Conservation (phyloP, 192 early-diverging fungal genomes). For the Kappamyces sp. region DNA sequence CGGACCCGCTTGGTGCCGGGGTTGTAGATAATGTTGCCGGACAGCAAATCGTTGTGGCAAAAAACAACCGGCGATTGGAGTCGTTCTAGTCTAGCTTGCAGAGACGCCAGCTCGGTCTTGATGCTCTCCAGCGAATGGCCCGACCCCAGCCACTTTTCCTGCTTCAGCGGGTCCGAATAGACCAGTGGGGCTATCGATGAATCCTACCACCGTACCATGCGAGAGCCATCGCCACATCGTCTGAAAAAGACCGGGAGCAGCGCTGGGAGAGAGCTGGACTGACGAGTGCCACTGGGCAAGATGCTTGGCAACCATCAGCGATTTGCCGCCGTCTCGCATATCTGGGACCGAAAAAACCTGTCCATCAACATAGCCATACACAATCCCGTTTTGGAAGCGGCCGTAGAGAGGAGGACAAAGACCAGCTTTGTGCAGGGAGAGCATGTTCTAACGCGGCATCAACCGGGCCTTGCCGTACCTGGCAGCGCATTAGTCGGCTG, state of each 20-base stretch:
- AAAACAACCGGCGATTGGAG: conserved; percentile 78
- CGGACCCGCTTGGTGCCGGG: conserved; percentile 20
- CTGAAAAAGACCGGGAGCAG: conserved; percentile 53
- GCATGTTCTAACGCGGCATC: conserved; percentile 62
- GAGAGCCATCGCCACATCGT: conserved; percentile 71
- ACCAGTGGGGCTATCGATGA: too few species aligned
- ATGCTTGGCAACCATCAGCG: conserved; percentile 67
- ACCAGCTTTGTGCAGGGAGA: conserved; percentile 59
- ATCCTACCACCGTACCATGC: conserved; percentile 39
- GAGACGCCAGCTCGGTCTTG: conserved; percentile 30
- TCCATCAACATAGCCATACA: conserved; percentile 84
- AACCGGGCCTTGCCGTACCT: neutral
- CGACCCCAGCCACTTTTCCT: conserved; percentile 42
- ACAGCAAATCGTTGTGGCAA: conserved; percentile 88
- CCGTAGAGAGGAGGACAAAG: conserved; percentile 77
- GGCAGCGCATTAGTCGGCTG: neutral
- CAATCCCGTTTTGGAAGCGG: conserved; percentile 83
- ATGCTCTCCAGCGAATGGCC: conserved; percentile 18
- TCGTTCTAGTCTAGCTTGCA: conserved; percentile 50
- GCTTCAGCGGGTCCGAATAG: conserved; percentile 50
- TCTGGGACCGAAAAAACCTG: conserved; percentile 62
- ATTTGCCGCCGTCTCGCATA: conserved; percentile 68
- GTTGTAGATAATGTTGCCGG: conserved; percentile 83
- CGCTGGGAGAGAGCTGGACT: conserved; percentile 42
- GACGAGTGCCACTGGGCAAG: conserved; percentile 75